Evolutionary conservation across 495 filamentous ascomycete species (phyloP).

Genomic region (Hypoxylon cercidicola): DNA sequence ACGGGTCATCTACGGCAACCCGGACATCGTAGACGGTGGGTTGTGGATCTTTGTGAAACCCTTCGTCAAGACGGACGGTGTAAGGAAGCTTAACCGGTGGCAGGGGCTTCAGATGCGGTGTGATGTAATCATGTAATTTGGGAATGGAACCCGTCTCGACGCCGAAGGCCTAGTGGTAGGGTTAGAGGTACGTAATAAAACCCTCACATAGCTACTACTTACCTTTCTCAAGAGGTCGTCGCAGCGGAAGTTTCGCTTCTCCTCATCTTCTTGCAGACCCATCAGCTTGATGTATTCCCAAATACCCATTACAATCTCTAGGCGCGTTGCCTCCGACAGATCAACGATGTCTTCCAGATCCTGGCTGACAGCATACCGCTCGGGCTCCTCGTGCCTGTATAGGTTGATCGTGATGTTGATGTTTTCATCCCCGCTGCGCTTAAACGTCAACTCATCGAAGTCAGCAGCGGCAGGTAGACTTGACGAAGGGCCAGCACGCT

Average conservation of each 20-base stretch:
- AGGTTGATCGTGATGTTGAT: constrained; percentile 91
- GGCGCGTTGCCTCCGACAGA: constrained; percentile 83
- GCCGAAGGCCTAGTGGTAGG: constrained; percentile 71
- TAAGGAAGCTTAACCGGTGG: constrained; percentile 88
- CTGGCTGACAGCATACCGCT: constrained; percentile 81
- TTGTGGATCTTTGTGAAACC: constrained; percentile 72
- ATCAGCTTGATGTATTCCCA: constrained; percentile 95
- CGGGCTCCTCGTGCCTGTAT: constrained; percentile 83
- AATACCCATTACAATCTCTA: constrained; percentile 85
- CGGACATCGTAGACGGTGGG: constrained; percentile 90
- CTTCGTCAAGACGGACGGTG: constrained; percentile 92
- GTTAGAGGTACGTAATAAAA: constrained; percentile 31
- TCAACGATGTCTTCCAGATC: constrained; percentile 87
- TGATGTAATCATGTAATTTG: constrained; percentile 80
- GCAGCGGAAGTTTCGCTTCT: constrained; percentile 89
- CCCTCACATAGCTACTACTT: constrained; percentile 42
- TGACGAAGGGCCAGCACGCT: constrained; percentile 62
- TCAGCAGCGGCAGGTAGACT: constrained; percentile 69
- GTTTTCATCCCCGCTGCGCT: constrained; percentile 91
- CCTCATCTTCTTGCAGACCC: constrained; percentile 90
- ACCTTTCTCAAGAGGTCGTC: constrained; percentile 83
- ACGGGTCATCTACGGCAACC: constrained; percentile 85
- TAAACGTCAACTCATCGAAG: constrained; percentile 92
- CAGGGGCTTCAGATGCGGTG: constrained; percentile 77
- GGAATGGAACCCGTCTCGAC: constrained; percentile 87